Base-by-base conservation (phyloP, 2,329 filamentous ascomycete species). In the Pezicula carpinea region DNA sequence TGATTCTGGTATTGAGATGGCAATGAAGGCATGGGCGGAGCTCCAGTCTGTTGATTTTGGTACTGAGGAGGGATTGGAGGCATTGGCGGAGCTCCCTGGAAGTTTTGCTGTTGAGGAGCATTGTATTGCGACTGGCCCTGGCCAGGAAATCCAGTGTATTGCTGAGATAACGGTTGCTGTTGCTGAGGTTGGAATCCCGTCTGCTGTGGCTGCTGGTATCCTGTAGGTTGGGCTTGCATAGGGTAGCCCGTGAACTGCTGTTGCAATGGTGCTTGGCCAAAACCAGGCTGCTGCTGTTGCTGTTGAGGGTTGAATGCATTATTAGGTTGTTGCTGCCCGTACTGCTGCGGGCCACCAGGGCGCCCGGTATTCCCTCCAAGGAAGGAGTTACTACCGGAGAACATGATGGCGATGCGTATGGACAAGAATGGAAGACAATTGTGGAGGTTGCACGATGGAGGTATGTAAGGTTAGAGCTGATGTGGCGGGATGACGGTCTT, bases 311-410 rank as follows among this genome's bases (percentile, higher is more conserved):
- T 53, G 21, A 47, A 51, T 15, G 35, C 48, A 44, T 44, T 45
- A 43, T 53, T n/a, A n/a, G n/a, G 56, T 31, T 52, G 53, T 52
- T 69, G 68, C 33, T 62, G 60, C 44, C 66, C 67, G 57, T 74
- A 79, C 57, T 80, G 74, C 53, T 75, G 81, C 62, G 80, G 79
- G 45, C 82, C 81, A 42, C 86, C 87, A 51, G 83, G 86, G 66
- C 85, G 80, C 73, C 77, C 85, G 65, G 84, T 89, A 67, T 77
- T 80, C 71, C 83, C 86, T 69, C 89, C 89, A 62, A 95, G 72
- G 69, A 85, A 96, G 55, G 87, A 84, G 74, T 87, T 95, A 57
- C 89, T 87, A 66, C 85, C 89, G 57, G 89, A 93, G 73, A 89
- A 97, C 92, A 96, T 96, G 69, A 62, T 64, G 44, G 40, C 45